phyloP scores from a whole-genome alignment of 2,329 filamentous ascomycete species.

The Talaromyces sp. region DNA sequence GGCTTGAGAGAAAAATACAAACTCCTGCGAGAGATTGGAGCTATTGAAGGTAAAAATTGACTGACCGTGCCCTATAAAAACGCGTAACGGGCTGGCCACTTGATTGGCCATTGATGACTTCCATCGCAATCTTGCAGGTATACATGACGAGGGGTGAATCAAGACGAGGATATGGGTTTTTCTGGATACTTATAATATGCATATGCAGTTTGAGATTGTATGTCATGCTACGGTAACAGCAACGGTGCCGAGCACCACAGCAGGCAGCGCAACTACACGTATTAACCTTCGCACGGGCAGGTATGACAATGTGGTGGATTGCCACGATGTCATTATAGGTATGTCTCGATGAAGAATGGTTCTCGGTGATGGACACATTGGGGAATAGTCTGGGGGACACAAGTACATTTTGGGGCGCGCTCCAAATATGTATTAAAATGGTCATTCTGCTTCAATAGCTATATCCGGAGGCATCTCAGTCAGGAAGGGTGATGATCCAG shows the following conservation, averaged over 20 bases:
- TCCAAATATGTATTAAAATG: constrained; percentile 58
- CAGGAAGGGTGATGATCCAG: constrained; percentile 45
- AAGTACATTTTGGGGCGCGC: constrained; percentile 60
- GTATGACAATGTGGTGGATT: constrained; percentile 65
- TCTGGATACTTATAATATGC: constrained; percentile 54
- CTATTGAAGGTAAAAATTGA: constrained; percentile 57
- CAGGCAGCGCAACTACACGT: constrained; percentile 49
- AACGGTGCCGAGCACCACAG: constrained; percentile 51
- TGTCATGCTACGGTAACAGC: constrained; percentile 56
- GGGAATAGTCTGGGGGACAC: constrained; percentile 57
- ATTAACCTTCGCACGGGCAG: constrained; percentile 51
- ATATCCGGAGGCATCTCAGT: constrained; percentile 55
- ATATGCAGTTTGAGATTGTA: constrained; percentile 58
- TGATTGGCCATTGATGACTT: constrained; percentile 64
- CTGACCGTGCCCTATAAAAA: constrained; percentile 55
- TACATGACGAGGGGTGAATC: constrained; percentile 61
- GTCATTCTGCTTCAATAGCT: constrained; percentile 61
- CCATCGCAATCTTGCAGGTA: constrained; percentile 60
- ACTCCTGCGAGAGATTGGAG: constrained; percentile 38
- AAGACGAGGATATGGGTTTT: constrained; percentile 64
- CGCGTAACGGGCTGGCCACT: constrained; percentile 66
- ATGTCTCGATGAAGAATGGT: constrained; percentile 54
- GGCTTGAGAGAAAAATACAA: no score
- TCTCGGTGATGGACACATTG: constrained; percentile 53
- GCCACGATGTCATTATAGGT: constrained; percentile 62